Percentiles rank a stretch among this genome's conserved stretches.
Conservation (phyloP, 164 flowering plant genomes). For the Houttuynia cordata region DNA sequence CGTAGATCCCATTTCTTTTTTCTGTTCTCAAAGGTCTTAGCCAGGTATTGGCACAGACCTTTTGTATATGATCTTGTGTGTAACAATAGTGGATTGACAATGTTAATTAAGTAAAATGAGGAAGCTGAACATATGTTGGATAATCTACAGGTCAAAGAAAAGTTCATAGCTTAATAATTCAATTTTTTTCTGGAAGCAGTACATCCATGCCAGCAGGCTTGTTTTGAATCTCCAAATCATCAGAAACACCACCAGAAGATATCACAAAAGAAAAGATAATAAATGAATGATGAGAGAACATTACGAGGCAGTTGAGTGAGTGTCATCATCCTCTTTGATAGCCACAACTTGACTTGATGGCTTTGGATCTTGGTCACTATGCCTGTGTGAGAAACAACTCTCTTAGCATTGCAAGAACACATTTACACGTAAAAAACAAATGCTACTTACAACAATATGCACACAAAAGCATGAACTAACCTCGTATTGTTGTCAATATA, state of each 20-base stretch:
- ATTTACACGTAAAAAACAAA: not conserved
- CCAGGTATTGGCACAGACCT: not conserved
- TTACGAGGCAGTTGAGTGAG: constrained; percentile 53
- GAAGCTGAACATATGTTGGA: no score
- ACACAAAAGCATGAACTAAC: not conserved
- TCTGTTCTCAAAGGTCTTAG: not conserved
- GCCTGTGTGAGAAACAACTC: constrained; percentile 18
- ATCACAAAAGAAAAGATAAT: not conserved
- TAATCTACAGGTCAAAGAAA: no score
- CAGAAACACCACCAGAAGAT: not conserved
- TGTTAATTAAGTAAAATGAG: no score
- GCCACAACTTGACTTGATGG: constrained; percentile 11
- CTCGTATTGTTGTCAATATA: no score
- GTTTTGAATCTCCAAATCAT: not conserved
- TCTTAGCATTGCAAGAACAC: not conserved
- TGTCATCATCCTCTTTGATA: constrained; percentile 46
- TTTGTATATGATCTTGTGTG: not conserved
- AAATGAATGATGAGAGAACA: constrained; percentile 3
- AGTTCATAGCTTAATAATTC: no score
- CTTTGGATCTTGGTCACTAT: constrained; percentile 22
- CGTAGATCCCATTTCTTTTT: not conserved
- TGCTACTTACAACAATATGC: not conserved
- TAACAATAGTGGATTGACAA: no score
- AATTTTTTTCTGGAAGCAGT: no score
- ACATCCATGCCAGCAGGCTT: not conserved